Evolutionary conservation across 768 basidiomycete genomes (phyloP).

Genomic region (Lyophyllum atratum): DNA sequence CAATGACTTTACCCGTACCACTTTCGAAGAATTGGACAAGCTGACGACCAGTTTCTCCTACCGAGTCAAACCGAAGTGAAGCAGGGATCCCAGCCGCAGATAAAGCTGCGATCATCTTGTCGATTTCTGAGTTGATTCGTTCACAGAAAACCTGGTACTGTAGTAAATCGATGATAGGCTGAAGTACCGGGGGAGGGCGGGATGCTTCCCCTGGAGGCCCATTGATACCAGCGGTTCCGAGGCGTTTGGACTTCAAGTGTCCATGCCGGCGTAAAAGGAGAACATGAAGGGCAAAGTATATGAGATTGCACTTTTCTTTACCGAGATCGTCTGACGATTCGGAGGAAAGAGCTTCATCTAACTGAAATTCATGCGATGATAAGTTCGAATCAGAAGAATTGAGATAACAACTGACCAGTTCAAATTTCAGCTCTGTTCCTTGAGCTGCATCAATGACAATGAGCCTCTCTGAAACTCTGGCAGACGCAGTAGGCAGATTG

Average conservation of each 20-base stretch:
- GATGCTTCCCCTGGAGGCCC: slow-evolving; percentile 18
- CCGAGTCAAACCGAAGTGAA: slow-evolving; percentile 57
- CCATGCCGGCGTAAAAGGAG: slow-evolving; percentile 66
- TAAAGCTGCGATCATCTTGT: slow-evolving; percentile 50
- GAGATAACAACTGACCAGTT: slow-evolving; percentile 53
- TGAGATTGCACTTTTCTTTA: slow-evolving; percentile 59
- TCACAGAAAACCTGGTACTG: slow-evolving; percentile 79
- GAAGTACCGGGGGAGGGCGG: slow-evolving; percentile 55
- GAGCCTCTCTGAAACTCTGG: slow-evolving; percentile 75
- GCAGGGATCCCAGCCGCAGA: slow-evolving; percentile 54
- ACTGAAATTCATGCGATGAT: slow-evolving; percentile 24
- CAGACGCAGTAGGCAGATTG: slow-evolving; percentile 71
- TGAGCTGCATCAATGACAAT: slow-evolving; percentile 79
- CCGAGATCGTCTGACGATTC: slow-evolving; percentile 17
- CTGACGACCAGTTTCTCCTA: slow-evolving; percentile 67
- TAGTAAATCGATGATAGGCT: slow-evolving; percentile 75
- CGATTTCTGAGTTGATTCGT: slow-evolving; percentile 60
- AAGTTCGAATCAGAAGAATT: not conserved
- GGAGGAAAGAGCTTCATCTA: slow-evolving; percentile 28
- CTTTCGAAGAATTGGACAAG: slow-evolving; percentile 53
- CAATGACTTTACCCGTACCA: slow-evolving; percentile 43
- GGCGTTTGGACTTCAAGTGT: slow-evolving; percentile 42
- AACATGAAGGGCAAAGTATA: slow-evolving; percentile 63
- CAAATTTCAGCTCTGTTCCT: slow-evolving; percentile 66
- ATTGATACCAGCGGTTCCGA: slow-evolving; percentile 29